A percentile compares a stretch with the other conserved stretches of the same genome.
phyloP scores from a whole-genome alignment of 2,329 filamentous ascomycete species.

The Colletotrichum orbiculare region DNA sequence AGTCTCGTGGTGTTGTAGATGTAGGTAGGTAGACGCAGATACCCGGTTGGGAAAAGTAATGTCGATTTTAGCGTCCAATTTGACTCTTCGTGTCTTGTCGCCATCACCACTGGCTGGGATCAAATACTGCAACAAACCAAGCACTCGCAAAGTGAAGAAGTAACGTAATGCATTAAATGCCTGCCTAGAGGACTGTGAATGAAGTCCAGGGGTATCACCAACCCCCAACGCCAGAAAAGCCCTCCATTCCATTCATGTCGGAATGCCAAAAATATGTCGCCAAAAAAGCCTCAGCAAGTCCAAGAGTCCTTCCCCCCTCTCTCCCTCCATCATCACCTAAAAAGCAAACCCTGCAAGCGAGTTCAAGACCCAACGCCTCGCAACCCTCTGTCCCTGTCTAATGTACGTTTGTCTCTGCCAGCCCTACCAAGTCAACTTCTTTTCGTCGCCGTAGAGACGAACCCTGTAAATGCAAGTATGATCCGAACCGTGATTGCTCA shows the following conservation, averaged over 20 bases:
- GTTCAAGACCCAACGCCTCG: constrained; percentile 7
- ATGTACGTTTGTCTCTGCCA: neutral
- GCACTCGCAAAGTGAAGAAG: neutral
- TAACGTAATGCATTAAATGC: constrained; percentile 21
- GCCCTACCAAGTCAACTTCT: constrained; percentile 32
- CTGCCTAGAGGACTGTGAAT: constrained; percentile 18
- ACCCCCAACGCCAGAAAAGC: constrained; percentile 32
- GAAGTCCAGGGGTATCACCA: constrained; percentile 36
- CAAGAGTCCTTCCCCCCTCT: neutral
- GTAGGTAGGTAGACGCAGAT: constrained; percentile 41
- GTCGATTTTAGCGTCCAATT: neutral
- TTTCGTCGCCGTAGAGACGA: constrained; percentile 62
- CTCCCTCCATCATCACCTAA: neutral
- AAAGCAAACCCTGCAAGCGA: neutral
- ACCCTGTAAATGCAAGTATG: constrained; percentile 76
- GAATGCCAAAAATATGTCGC: constrained; percentile 21
- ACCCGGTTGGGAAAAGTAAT: constrained; percentile 40
- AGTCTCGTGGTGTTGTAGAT: neutral
- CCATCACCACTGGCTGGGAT: neutral
- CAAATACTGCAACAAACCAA: neutral
- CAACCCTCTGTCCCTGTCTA: too few relatives aligned
- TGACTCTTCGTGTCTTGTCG: neutral
- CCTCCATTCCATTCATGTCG: constrained; percentile 10
- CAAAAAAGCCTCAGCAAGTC: neutral
- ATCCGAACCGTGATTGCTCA: constrained; percentile 68